Evolutionary conservation across 2,329 filamentous ascomycete genomes (phyloP).

Genomic region (Trichoderma afroharzianum): DNA sequence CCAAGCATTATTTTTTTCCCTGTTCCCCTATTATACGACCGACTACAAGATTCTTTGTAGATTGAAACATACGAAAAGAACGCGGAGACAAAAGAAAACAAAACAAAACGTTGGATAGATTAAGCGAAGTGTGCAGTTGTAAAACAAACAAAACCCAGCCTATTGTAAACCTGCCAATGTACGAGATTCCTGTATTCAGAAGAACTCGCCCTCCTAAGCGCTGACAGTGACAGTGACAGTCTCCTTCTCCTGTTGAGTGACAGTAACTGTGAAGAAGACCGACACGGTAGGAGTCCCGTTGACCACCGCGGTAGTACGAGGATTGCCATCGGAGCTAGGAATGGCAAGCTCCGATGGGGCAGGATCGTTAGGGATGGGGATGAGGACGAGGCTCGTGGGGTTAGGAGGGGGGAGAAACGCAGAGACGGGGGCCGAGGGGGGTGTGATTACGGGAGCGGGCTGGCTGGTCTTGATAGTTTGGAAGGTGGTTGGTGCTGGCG

Average conservation of each 20-base stretch:
- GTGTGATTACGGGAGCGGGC: neutral
- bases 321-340: neutral
- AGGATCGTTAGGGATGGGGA: slow-evolving; percentile 26
- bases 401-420: neutral
- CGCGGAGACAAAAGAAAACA: neutral
- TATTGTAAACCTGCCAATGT: neutral
- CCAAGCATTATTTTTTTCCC: neutral
- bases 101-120: neutral
- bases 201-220: neutral
- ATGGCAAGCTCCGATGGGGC: slow-evolving; percentile 13
- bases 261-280: slow-evolving; percentile 36
- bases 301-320: slow-evolving; percentile 23
- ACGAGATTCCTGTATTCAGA: neutral
- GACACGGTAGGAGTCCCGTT: slow-evolving; percentile 35
- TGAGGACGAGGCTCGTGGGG: slow-evolving; percentile 27
- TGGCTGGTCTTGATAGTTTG: slow-evolving; percentile 9
- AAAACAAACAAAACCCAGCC: neutral
- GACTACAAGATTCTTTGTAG: neutral
- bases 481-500: slow-evolving; percentile 16
- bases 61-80: neutral
- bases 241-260: slow-evolving; percentile 31
- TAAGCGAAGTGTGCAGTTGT: neutral
- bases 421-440: neutral
- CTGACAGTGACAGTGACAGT: slow-evolving; percentile 31
- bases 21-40: neutral